Conservation (phyloP, 352 stramenopile genomes). For the Phytophthora nicotianae region DNA sequence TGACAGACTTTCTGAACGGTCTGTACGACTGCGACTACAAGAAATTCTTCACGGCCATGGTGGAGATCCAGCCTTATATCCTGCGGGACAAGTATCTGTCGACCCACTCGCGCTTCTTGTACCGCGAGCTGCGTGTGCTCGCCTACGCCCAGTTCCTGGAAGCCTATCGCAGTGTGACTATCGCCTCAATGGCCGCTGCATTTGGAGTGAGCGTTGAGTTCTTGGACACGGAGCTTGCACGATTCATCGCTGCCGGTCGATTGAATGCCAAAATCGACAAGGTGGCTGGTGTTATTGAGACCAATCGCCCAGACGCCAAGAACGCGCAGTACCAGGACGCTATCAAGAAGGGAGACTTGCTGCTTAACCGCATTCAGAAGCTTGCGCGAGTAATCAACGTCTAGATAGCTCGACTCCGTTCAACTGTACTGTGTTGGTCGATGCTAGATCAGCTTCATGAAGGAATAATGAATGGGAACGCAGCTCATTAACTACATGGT, state of each 20-base stretch:
- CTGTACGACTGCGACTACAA: slow-evolving; percentile 99
- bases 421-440: slow-evolving; percentile 11
- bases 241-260: slow-evolving; percentile 97
- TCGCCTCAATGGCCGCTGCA: slow-evolving; percentile 95
- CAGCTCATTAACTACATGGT: slow-evolving; percentile 15
- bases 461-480: slow-evolving; percentile 4
- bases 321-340: slow-evolving; percentile 99
- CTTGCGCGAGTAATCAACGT: slow-evolving; percentile 97
- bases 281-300: slow-evolving; percentile 97
- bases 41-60: slow-evolving; percentile 94
- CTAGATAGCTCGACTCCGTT: slow-evolving; percentile 37
- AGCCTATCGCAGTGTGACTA: slow-evolving; percentile 96
- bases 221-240: slow-evolving; percentile 96
- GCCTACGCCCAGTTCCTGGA: slow-evolving; percentile 99
- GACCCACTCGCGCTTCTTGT: slow-evolving; percentile 92
- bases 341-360: slow-evolving; percentile 98
- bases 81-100: slow-evolving; percentile 95
- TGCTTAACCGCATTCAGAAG: slow-evolving; percentile 99
- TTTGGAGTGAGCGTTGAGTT: slow-evolving; percentile 96
- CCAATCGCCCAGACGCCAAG: slow-evolving; percentile 98
- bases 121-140: slow-evolving; percentile 97
- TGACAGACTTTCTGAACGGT: slow-evolving; percentile 91
- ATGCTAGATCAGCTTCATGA: slow-evolving; percentile 21
- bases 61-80: slow-evolving; percentile 83
- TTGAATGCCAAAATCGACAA: slow-evolving; percentile 99